Conservation (phyloP, 2,329 filamentous ascomycete genomes). For the Metarhizium rileyi region DNA sequence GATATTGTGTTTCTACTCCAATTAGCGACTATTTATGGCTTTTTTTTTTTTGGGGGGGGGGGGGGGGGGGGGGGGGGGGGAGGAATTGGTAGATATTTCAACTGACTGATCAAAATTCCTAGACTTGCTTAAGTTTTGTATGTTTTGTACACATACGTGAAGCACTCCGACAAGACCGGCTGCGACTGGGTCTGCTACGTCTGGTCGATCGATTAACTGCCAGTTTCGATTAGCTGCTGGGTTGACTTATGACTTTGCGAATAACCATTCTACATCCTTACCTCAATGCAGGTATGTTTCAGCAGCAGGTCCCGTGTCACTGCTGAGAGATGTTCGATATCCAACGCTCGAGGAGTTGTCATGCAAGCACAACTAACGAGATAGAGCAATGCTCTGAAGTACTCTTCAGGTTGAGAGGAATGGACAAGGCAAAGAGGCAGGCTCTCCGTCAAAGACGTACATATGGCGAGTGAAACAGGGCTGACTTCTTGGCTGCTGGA, state of each 20-base stretch:
- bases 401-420: conserved; percentile 32
- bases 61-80: too few species aligned
- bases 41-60: too few species aligned
- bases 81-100: neutral
- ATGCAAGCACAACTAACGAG: neutral
- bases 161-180: conserved; percentile 21
- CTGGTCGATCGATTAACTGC: conserved; percentile 19
- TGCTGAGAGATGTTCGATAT: conserved; percentile 20
- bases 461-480: conserved; percentile 18
- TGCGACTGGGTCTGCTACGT: conserved; percentile 19
- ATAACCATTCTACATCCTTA: conserved; percentile 11
- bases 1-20: conserved; percentile 17
- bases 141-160: conserved; percentile 20
- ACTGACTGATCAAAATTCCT: conserved; percentile 17
- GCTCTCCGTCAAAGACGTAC: conserved; percentile 22
- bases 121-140: conserved; percentile 16
- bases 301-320: conserved; percentile 25
- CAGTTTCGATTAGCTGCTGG: neutral
- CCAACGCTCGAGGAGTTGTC: conserved; percentile 17
- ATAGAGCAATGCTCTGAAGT: conserved; percentile 29
- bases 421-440: conserved; percentile 21
- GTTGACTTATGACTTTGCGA: neutral
- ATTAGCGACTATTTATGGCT: conserved; percentile 4
- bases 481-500: neutral
- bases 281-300: conserved; percentile 31